phyloP scores from a whole-genome alignment of 257 asterid genomes.

The Penstemon barbatus region DNA sequence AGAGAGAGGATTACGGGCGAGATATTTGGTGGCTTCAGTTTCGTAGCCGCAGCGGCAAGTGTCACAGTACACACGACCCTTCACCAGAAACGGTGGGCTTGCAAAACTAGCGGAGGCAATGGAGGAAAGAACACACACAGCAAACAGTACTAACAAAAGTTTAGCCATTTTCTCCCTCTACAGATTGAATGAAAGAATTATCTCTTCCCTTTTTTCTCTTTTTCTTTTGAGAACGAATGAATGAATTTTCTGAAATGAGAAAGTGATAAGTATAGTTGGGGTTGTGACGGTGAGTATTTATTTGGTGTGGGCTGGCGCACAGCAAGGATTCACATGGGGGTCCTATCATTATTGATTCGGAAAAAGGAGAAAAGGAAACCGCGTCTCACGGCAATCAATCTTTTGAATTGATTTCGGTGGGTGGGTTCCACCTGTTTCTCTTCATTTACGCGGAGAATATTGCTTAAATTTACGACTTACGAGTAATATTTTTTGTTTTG shows the following conservation, averaged over 20 bases:
- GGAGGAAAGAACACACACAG: conserved; percentile 44
- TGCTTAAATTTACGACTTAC: no score
- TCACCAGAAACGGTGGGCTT: conserved; percentile 35
- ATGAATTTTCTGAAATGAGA: neutral
- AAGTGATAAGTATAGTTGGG: conserved; percentile 15
- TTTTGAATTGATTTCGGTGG: conserved; percentile 26
- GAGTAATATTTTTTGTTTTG: no score
- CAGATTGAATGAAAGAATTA: no score
- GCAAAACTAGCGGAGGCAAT: conserved; percentile 30
- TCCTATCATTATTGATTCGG: neutral
- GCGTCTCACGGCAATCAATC: conserved; percentile 37
- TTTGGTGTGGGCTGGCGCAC: conserved; percentile 42
- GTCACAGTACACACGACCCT: conserved; percentile 64
- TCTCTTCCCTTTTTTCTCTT: neutral
- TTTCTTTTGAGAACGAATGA: no score
- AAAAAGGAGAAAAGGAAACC: conserved; percentile 29
- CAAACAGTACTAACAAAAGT: conserved; percentile 31
- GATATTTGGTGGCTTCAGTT: conserved; percentile 44
- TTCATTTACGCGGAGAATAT: conserved; percentile 27
- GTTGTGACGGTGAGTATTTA: conserved; percentile 19
- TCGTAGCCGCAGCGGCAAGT: conserved; percentile 82
- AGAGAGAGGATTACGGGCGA: conserved; percentile 34
- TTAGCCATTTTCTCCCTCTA: conserved; percentile 50
- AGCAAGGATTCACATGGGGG: conserved; percentile 33
- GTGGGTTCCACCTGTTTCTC: conserved; percentile 38